Conservation (phyloP, 805 yeast species). For the Candida yuanshanica region DNA sequence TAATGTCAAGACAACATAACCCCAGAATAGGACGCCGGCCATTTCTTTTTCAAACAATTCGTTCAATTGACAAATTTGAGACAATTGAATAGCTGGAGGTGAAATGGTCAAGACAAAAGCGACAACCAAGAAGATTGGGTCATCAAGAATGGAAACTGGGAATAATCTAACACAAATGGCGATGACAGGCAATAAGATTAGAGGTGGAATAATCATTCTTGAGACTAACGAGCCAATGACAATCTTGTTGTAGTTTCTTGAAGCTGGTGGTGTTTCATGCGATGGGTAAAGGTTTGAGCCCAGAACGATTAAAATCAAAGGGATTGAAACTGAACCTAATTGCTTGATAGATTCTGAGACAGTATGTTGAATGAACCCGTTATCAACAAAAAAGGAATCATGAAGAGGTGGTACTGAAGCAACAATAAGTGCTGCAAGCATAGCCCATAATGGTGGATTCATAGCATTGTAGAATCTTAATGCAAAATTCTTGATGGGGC, state of each 20-base stretch:
- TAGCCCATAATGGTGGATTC: slow-evolving; percentile 84
- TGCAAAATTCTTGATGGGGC: background rate
- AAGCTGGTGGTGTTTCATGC: slow-evolving; percentile 58
- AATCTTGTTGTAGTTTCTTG: slow-evolving; percentile 55
- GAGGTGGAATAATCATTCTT: slow-evolving; percentile 73
- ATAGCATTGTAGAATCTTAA: slow-evolving; percentile 34
- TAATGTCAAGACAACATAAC: slow-evolving; percentile 67
- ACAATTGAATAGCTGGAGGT: slow-evolving; percentile 80
- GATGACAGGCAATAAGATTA: slow-evolving; percentile 61
- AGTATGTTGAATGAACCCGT: slow-evolving; percentile 63
- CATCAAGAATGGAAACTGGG: slow-evolving; percentile 65
- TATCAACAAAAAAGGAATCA: slow-evolving; percentile 46
- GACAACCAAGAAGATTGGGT: slow-evolving; percentile 74
- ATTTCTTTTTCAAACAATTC: slow-evolving; percentile 73
- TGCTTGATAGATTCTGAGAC: slow-evolving; percentile 57
- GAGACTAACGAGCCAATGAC: slow-evolving; percentile 66
- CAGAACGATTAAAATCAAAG: slow-evolving; percentile 65
- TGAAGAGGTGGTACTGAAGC: slow-evolving; percentile 62
- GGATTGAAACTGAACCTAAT: slow-evolving; percentile 71
- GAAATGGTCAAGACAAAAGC: slow-evolving; percentile 70
- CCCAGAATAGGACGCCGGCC: slow-evolving; percentile 81
- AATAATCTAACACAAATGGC: slow-evolving; percentile 58
- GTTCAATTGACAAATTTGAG: slow-evolving; percentile 75
- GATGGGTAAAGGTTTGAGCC: slow-evolving; percentile 78
- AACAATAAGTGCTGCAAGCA: slow-evolving; percentile 61